phyloP scores from a whole-genome alignment of 352 stramenopile genomes.

The Pseudoperonospora humuli region DNA sequence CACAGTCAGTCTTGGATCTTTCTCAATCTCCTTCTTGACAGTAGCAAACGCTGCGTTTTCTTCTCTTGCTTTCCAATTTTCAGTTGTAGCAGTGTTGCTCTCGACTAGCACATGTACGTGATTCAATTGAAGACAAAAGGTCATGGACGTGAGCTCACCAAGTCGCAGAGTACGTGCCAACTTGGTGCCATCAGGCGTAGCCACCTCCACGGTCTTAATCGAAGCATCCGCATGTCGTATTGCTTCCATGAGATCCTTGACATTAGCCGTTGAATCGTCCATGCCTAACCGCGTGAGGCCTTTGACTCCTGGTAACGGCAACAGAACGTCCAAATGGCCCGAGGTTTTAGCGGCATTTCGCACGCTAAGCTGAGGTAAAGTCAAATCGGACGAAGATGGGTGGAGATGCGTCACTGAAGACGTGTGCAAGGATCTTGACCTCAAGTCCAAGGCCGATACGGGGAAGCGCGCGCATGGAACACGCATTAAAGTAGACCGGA shows the following conservation, averaged over 20 bases:
- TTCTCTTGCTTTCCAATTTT: constrained; percentile 22
- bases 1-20: constrained; percentile 46
- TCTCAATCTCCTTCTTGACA: constrained; percentile 56
- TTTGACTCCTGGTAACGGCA: constrained; percentile 47
- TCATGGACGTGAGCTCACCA: constrained; percentile 48
- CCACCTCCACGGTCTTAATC: constrained; percentile 60
- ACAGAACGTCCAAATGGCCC: constrained; percentile 43
- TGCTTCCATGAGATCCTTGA: constrained; percentile 46
- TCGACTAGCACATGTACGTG: constrained; percentile 51
- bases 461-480: constrained; percentile 2
- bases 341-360: constrained; percentile 30
- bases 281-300: constrained; percentile 48
- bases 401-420: constrained; percentile 11
- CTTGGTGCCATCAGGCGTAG: constrained; percentile 56
- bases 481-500: constrained; percentile 1
- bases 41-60: constrained; percentile 59
- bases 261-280: constrained; percentile 28
- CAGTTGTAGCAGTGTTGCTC: constrained; percentile 28
- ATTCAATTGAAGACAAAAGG: constrained; percentile 67
- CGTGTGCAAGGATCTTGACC: constrained; percentile 10
- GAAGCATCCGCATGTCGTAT: constrained; percentile 41
- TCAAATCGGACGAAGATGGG: neutral
- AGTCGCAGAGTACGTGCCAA: constrained; percentile 59
- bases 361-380: constrained; percentile 33
- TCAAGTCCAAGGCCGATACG: constrained; percentile 12